Conservation (phyloP, 148 eudicot species). For the Chenopodium formosanum region DNA sequence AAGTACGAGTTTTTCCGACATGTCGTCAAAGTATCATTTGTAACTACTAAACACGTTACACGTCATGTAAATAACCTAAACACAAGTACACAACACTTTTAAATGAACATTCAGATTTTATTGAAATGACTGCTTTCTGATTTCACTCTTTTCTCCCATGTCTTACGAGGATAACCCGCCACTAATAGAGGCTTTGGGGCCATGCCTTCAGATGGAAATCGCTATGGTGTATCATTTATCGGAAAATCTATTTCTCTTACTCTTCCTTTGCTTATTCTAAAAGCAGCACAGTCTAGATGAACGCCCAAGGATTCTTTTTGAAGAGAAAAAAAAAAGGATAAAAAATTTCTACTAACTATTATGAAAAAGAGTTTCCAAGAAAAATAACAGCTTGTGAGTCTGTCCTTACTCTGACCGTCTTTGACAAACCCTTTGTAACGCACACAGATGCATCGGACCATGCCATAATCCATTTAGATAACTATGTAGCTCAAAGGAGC, state of each 20-base stretch:
- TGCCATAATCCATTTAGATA: too few species aligned
- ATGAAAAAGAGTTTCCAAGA: not conserved
- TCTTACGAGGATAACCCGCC: not conserved
- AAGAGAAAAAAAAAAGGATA: too few species aligned
- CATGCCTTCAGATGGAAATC: not conserved
- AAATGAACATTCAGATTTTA: not conserved
- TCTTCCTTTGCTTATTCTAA: too few species aligned
- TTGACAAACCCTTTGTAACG: too few species aligned
- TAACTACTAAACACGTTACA: not conserved
- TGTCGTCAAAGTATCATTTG: not conserved
- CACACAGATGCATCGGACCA: too few species aligned
- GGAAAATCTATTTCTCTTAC: not conserved
- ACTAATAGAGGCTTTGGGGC: not conserved
- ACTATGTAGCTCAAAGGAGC: not conserved
- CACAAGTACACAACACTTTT: not conserved
- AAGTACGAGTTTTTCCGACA: not conserved
- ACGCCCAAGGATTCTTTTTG: too few species aligned
- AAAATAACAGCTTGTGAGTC: not conserved
- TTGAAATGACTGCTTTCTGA: not conserved
- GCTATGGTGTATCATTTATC: not conserved
- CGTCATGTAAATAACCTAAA: not conserved
- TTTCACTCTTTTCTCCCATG: not conserved
- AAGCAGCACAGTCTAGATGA: too few species aligned
- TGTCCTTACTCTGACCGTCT: too few species aligned
- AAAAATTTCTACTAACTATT: not conserved